Conservation (phyloP, 1,139 yeast genomes). For the Candida neerlandica region DNA sequence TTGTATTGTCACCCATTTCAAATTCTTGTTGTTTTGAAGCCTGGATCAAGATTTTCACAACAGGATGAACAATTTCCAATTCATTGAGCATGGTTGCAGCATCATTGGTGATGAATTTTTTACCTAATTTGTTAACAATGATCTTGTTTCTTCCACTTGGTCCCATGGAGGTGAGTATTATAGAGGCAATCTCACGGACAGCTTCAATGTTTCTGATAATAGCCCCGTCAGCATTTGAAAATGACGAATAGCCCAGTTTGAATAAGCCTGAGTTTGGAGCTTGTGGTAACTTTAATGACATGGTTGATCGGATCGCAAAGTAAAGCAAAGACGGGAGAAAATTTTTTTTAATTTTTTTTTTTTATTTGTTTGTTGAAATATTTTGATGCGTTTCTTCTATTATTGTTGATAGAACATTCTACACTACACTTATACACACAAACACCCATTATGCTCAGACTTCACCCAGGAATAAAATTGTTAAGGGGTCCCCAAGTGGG, state of each 20-base stretch:
- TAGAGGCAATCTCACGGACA: constrained; percentile 86
- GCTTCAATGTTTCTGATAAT: constrained; percentile 91
- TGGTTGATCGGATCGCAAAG: constrained; percentile 22
- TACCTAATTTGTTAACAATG: constrained; percentile 80
- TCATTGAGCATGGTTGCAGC: constrained; percentile 96
- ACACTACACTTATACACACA: not conserved
- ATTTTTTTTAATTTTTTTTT: not conserved
- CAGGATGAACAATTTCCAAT: constrained; percentile 94
- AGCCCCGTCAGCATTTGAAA: constrained; percentile 91
- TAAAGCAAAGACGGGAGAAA: constrained; percentile 2
- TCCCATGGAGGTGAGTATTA: constrained; percentile 93
- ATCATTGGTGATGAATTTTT: constrained; percentile 88
- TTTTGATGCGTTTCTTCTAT: constrained; percentile 1
- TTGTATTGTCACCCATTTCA: constrained; percentile 63
- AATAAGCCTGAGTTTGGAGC: constrained; percentile 94
- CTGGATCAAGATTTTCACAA: constrained; percentile 93
- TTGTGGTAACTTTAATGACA: constrained; percentile 90
- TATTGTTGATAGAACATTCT: not conserved
- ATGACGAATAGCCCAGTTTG: constrained; percentile 94
- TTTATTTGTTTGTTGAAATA: not conserved
- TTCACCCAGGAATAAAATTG: constrained; percentile 6
- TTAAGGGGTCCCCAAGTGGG: not conserved
- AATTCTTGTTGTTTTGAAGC: constrained; percentile 95
- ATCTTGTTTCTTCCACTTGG: constrained; percentile 98
- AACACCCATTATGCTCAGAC: constrained; percentile 3